Base-by-base conservation (phyloP, 108 stramenopile species). In the Schizochytrium sp. region DNA sequence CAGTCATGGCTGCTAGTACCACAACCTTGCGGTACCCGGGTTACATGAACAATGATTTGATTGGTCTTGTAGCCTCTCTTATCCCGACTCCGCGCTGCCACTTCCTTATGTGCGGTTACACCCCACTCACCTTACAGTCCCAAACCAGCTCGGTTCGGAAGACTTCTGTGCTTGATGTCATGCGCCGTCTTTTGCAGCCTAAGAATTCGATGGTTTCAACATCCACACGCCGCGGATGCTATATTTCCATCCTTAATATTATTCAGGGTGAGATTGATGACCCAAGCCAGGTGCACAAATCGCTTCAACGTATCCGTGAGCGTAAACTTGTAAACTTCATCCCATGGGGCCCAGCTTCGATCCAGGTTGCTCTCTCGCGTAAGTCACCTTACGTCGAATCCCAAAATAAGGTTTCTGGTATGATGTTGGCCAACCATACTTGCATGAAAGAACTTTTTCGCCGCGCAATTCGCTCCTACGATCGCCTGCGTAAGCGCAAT, bases 1-100 rank as follows among this genome's bases (percentile, higher is more conserved):
- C 97, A 56, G 98, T 99, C 87, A 99, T 99, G 99, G 99, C 99
- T 4, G 99, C 99, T 3, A 95, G 95, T 28, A 99, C 99, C 1
- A 99, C 99, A 2, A 99, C 99, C 1, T 90, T 99, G 72, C 94
- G 99, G 2, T 99, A 99, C 94, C 99, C 99, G 4, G 97, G 98
- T 42, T 99, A 98, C 92, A 99, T 98, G 98, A 99, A 99, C 95
- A 99, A 99, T 90, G 99, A 99, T 93, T 94, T 98, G 61, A 97
- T 98, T 91, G 98, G 98, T 15, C 92, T 99, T 44, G 92, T 99
- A 72, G 98, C 99, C 46, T 95, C 95, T 3, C 92, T 99, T 88
- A 98, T 99, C 87, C 99, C 99, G 45, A 99, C 99, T n/a, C 99
- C 99, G 3, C 89, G 99, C 46, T 98, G 98, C 91, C 99, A 99